Conservation (phyloP, 1,284 basidiomycete genomes). For the Cerioporus squamosus region DNA sequence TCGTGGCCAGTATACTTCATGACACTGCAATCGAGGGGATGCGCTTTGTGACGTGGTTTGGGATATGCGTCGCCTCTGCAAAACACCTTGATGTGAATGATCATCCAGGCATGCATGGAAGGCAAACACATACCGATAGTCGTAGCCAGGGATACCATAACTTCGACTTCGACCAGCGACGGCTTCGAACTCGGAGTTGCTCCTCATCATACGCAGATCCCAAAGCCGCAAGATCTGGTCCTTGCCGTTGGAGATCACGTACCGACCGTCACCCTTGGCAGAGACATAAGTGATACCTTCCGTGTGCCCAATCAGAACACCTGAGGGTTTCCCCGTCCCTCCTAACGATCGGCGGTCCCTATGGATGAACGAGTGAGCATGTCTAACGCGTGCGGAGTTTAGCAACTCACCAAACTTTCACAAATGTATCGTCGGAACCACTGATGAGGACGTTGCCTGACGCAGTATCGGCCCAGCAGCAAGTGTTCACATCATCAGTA, state of each 20-base stretch:
- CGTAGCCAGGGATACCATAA: constrained; percentile 75
- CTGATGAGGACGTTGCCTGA: constrained; percentile 94
- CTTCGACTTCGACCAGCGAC: constrained; percentile 39
- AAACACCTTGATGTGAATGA: constrained; percentile 1
- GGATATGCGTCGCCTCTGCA: constrained; percentile 71
- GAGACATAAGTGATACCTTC: constrained; percentile 93
- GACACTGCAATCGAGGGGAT: constrained; percentile 90
- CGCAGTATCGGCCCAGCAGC: constrained; percentile 92
- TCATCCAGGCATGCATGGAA: background rate
- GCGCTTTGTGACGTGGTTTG: constrained; percentile 59
- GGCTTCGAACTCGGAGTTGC: constrained; percentile 68
- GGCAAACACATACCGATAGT: constrained; percentile 68
- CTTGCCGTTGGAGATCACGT: constrained; percentile 97
- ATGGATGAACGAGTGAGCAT: background rate
- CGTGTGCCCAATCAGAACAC: constrained; percentile 93
- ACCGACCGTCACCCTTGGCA: constrained; percentile 92
- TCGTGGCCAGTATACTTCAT: constrained; percentile 96
- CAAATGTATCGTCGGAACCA: constrained; percentile 91
- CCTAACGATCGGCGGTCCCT: constrained; percentile 93
- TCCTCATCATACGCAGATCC: constrained; percentile 94
- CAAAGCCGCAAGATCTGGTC: constrained; percentile 93
- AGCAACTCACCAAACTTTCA: constrained; percentile 87
- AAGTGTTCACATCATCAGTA: constrained; percentile 92
- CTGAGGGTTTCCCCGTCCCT: constrained; percentile 82
- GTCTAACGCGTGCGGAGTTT: background rate